These are phyloP conservation scores for Fusarium veterinarium DNA, from an alignment of 2,329 filamentous ascomycete genomes.

Conservation along the genomic window DNA sequence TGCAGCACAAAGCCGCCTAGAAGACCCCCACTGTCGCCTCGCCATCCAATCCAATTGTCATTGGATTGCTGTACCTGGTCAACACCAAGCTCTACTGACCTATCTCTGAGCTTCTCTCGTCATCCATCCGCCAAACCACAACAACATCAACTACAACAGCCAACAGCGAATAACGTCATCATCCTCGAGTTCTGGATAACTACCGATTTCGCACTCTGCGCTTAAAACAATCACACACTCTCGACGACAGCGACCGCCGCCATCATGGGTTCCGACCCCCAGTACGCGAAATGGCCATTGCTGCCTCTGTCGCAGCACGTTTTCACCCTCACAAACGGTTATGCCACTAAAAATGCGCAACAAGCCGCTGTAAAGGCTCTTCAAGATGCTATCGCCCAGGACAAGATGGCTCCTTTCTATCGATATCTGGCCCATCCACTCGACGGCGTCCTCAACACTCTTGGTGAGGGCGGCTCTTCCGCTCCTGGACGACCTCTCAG, in stretches of 20 bases:
- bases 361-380: constrained; percentile 78
- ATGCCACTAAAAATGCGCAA: constrained; percentile 73
- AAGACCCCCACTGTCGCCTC: constrained; percentile 33
- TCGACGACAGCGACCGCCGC: constrained; percentile 43
- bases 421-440: constrained; percentile 84
- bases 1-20: constrained; percentile 36
- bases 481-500: constrained; percentile 67
- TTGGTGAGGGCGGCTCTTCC: constrained; percentile 71
- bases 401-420: constrained; percentile 91
- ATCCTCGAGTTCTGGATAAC: not conserved
- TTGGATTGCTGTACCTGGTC: constrained; percentile 21
- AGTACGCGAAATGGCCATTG: constrained; percentile 87
- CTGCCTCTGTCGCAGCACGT: constrained; percentile 86
- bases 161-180: constrained; percentile 1
- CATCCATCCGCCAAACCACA: constrained; percentile 39
- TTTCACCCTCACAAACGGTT: constrained; percentile 86
- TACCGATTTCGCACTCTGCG: not conserved
- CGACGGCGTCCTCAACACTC: constrained; percentile 82
- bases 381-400: constrained; percentile 83
- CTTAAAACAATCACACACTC: constrained; percentile 39
- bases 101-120: constrained; percentile 40
- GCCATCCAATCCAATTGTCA: constrained; percentile 39
- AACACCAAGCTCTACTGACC: constrained; percentile 37
- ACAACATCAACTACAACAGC: constrained; percentile 12
- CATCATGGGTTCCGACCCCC: constrained; percentile 82